Evolutionary conservation across 495 filamentous ascomycete genomes (phyloP).

Genomic region (Platismatia glauca): DNA sequence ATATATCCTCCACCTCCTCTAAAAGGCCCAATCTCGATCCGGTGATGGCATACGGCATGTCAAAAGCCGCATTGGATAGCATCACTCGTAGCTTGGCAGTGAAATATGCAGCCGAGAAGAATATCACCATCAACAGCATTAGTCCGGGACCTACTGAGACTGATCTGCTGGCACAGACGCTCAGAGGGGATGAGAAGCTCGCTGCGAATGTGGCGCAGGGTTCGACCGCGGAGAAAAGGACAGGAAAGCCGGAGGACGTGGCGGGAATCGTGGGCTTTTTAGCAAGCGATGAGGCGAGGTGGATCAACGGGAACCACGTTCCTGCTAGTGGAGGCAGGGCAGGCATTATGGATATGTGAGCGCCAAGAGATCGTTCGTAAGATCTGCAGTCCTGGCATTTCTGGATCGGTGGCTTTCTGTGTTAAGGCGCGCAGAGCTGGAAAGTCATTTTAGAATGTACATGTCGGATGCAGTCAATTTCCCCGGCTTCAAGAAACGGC

Average conservation of each 20-base stretch:
- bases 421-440: too few species aligned
- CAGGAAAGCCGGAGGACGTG: background rate
- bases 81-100: background rate
- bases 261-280: background rate
- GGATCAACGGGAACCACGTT: background rate
- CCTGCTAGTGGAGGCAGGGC: constrained; percentile 1
- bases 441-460: too few species aligned
- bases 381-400: too few species aligned
- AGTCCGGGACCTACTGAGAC: constrained; percentile 71
- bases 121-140: constrained; percentile 68
- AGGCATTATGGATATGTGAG: background rate
- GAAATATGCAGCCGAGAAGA: constrained; percentile 28
- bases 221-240: background rate
- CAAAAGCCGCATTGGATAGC: background rate
- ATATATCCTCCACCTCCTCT: background rate
- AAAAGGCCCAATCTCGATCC: background rate
- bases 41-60: background rate
- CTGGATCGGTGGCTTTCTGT: too few species aligned
- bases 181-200: background rate
- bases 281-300: background rate
- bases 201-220: background rate
- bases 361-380: too few species aligned
- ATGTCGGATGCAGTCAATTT: too few species aligned
- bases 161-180: constrained; percentile 51
- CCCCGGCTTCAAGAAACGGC: too few species aligned